Evolutionary conservation across 371 early-diverging fungal species (phyloP), one percentile per base, ranked within the genome.

Genomic region (Lichtheimia ornata): DNA sequence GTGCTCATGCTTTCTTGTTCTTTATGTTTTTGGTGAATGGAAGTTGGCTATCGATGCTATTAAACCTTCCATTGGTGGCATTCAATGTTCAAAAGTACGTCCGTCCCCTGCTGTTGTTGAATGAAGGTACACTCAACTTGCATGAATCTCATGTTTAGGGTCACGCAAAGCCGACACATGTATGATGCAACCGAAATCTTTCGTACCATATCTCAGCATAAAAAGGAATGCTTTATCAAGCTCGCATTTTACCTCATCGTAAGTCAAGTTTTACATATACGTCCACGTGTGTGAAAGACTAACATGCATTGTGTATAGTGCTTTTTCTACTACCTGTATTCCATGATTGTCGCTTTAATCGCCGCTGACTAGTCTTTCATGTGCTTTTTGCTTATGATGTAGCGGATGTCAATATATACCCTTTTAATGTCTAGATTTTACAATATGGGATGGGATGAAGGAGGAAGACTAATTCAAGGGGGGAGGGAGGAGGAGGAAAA

Each of bases 121-220:
- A 11, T 2, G 2, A 35, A 35, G 35, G 35, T 11, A 35, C 9
- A 11, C 35, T 35, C 35, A 35, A 35, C 35, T 35, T 11, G 35
- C 35, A 35, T 35, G 35, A 35, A 35, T 35, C 4, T 2, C 12
- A 11, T 56, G 44, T 13, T 22, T 45, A 94, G 94, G 73, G 84
- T 95, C 43, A 73, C 86, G 53, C 88, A 88, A 64, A 81, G 85
- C 58, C 87, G 88, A 66, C 95, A 96, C 77, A 88, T 91, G 86
- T 95, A 90, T 71, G 97, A 97, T 77, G 94, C 98, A 4, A 97
- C 98, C 50, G 97, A 96, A 76, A 96, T 97, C 62, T 97, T 97
- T 86, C 88, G 96, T 63, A 94, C 94, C 9, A 66, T 96, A 42
- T 77, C 87, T 17, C 73, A 77, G 53, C 94, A 96, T 71, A 97